phyloP scores from a whole-genome alignment of 352 stramenopile species.

The Pythium vanterpoolii region DNA sequence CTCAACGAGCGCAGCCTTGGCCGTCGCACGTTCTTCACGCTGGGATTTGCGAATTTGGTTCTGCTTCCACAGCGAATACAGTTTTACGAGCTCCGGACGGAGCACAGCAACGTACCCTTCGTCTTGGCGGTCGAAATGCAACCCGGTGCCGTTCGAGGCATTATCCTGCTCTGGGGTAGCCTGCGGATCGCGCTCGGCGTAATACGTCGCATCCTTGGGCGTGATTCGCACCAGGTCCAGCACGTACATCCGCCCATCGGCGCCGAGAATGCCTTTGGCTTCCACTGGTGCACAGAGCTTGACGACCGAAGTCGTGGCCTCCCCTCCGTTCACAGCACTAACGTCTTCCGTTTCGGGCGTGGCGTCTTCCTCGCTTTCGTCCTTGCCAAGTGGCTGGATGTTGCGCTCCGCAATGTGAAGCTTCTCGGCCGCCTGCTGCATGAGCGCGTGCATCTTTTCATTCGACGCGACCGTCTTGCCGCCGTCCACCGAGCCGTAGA shows the following conservation, averaged over 20 bases:
- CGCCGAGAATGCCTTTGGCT: conserved; percentile 95
- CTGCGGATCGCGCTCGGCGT: conserved; percentile 35
- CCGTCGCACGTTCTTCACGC: conserved; percentile 43
- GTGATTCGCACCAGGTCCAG: conserved; percentile 95
- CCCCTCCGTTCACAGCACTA: conserved; percentile 31
- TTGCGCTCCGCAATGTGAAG: conserved; percentile 88
- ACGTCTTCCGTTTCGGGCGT: conserved; percentile 22
- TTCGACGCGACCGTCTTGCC: conserved; percentile 88
- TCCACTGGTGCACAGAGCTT: conserved; percentile 91
- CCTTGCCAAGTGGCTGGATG: conserved; percentile 76
- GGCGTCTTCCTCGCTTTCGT: conserved; percentile 36
- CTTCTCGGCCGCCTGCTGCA: conserved; percentile 77
- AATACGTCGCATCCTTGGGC: conserved; percentile 93
- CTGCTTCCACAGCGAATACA: conserved; percentile 90
- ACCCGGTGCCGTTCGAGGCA: conserved; percentile 34
- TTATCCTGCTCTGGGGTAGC: conserved; percentile 23
- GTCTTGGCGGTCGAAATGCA: conserved; percentile 67
- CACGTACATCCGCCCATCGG: conserved; percentile 92
- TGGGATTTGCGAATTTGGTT: conserved; percentile 68
- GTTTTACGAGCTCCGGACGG: conserved; percentile 90
- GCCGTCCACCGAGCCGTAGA: conserved; percentile 94
- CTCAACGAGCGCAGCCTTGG: conserved; percentile 26
- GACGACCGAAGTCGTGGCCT: conserved; percentile 56
- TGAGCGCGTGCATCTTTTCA: conserved; percentile 90
- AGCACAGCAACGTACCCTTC: conserved; percentile 90